phyloP scores from a whole-genome alignment of 441 rosid species.

The Adansonia gregorii region DNA sequence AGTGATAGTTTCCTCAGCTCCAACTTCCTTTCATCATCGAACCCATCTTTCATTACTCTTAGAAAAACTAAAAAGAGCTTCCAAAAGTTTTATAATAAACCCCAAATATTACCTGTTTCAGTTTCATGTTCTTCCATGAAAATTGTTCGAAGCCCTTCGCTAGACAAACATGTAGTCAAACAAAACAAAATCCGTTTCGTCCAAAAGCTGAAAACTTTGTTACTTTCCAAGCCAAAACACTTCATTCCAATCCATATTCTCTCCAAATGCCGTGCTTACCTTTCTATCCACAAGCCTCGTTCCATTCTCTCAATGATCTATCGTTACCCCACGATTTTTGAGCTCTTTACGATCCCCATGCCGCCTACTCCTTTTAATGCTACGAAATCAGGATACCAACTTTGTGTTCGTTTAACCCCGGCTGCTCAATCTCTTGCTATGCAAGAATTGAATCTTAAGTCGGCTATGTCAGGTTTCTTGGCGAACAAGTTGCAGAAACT shows the following conservation, averaged over 20 bases:
- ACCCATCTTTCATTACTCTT: conserved; percentile 23
- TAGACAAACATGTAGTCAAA: conserved; percentile 74
- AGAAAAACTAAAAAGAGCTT: conserved; percentile 23
- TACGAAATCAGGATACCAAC: conserved; percentile 57
- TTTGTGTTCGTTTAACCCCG: conserved; percentile 76
- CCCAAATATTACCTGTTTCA: conserved; percentile 26
- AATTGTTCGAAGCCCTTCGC: conserved; percentile 61
- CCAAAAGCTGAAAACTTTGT: conserved; percentile 73
- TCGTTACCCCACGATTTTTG: conserved; percentile 76
- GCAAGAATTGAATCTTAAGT: conserved; percentile 54
- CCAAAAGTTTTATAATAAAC: conserved; percentile 32
- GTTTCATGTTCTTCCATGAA: conserved; percentile 57
- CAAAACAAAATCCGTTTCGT: conserved; percentile 74
- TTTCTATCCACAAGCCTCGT: conserved; percentile 44
- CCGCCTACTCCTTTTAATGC: conserved; percentile 75
- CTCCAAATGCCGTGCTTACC: conserved; percentile 74
- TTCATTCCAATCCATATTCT: conserved; percentile 72
- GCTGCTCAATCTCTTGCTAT: conserved; percentile 65
- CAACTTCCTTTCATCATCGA: conserved; percentile 42
- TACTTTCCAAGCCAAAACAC: conserved; percentile 84
- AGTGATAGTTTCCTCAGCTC: conserved; percentile 36
- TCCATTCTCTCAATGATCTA: conserved; percentile 68
- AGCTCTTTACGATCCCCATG: conserved; percentile 63
- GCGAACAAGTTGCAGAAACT: conserved; percentile 84
- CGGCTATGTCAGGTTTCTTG: conserved; percentile 57